A percentile compares a stretch with the other conserved stretches of the same genome.
phyloP scores from a whole-genome alignment of 768 basidiomycete genomes.

The Lentinula sp. region DNA sequence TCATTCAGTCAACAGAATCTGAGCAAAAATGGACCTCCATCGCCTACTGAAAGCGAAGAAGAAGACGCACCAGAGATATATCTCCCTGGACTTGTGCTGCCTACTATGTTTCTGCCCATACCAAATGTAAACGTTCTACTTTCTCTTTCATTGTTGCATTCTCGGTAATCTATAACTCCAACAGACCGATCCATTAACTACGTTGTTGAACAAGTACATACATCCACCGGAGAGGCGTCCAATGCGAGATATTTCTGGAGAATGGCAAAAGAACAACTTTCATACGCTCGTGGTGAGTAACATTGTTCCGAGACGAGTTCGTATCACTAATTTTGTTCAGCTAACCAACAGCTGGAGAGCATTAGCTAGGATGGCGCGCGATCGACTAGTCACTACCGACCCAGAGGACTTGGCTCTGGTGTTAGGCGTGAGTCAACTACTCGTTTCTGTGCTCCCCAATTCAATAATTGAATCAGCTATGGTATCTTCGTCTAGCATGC shows the following conservation, averaged over 20 bases:
- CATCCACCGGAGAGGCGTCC: conserved; percentile 71
- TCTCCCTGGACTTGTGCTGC: conserved; percentile 61
- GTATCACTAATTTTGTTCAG: conserved; percentile 29
- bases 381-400: conserved; percentile 63
- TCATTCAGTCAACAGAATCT: conserved; percentile 25
- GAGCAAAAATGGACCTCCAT: conserved; percentile 53
- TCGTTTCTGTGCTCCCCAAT: background rate
- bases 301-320: conserved; percentile 9
- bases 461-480: conserved; percentile 42
- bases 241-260: conserved; percentile 64
- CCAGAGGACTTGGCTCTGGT: conserved; percentile 63
- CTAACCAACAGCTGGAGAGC: conserved; percentile 89
- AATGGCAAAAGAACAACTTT: conserved; percentile 67
- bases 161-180: conserved; percentile 48
- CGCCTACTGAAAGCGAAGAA: conserved; percentile 37
- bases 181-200: conserved; percentile 81
- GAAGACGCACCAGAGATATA: conserved; percentile 52
- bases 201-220: conserved; percentile 79
- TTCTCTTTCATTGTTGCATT: conserved; percentile 45
- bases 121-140: conserved; percentile 76
- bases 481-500: conserved; percentile 77
- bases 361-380: conserved; percentile 78
- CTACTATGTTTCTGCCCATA: conserved; percentile 84
- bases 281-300: conserved; percentile 74
- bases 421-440: conserved; percentile 49